Evolutionary conservation across 2,329 filamentous ascomycete genomes (phyloP).

Genomic region (Mycosphaerella sp.): DNA sequence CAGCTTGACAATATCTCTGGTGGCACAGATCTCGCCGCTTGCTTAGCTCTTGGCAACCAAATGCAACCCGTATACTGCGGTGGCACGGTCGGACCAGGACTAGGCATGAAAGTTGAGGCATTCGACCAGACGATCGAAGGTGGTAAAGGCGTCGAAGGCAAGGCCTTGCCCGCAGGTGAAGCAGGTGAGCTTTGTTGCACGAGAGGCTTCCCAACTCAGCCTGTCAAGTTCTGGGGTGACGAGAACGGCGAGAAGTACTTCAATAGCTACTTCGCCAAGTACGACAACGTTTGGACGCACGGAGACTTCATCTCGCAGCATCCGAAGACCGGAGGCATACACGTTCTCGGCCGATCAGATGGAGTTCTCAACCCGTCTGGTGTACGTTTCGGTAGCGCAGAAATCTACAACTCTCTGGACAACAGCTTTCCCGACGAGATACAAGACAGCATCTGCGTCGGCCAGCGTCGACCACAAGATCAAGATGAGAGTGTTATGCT

Average conservation of each 20-base stretch:
- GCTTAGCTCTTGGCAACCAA: slow-evolving; percentile 59
- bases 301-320: slow-evolving; percentile 72
- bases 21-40: slow-evolving; percentile 69
- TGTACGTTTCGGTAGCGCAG: slow-evolving; percentile 71
- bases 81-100: slow-evolving; percentile 49
- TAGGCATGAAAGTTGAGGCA: slow-evolving; percentile 51
- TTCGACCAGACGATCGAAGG: slow-evolving; percentile 53
- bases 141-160: slow-evolving; percentile 41
- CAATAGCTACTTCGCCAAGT: slow-evolving; percentile 43
- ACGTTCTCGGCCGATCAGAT: slow-evolving; percentile 65
- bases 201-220: slow-evolving; percentile 67
- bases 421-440: slow-evolving; percentile 57
- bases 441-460: slow-evolving; percentile 71
- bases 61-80: slow-evolving; percentile 60
- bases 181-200: slow-evolving; percentile 69
- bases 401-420: slow-evolving; percentile 72
- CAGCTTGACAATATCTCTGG: slow-evolving; percentile 71
- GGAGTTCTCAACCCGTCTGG: slow-evolving; percentile 75
- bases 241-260: slow-evolving; percentile 40
- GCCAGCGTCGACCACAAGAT: slow-evolving; percentile 61
- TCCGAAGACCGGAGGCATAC: slow-evolving; percentile 58
- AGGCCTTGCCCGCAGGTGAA: slow-evolving; percentile 55
- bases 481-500: slow-evolving; percentile 54
- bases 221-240: slow-evolving; percentile 48
- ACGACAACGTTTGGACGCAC: slow-evolving; percentile 67